Evolutionary conservation across 208 protist species (phyloP), one percentile per base, ranked within the genome.

Genomic region (Angomonas ambiguus): DNA sequence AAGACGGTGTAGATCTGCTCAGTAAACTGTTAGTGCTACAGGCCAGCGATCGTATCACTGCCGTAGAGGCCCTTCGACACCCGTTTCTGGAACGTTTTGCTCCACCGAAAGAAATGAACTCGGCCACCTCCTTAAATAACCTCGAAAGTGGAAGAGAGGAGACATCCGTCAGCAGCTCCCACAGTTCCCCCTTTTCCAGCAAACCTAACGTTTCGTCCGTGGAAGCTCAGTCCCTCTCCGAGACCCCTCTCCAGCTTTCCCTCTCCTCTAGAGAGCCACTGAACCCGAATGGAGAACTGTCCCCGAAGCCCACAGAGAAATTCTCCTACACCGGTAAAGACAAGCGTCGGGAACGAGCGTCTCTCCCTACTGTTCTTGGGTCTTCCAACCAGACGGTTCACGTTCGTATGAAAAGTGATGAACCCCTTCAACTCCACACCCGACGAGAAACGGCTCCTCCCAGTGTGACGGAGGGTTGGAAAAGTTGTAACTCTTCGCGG

Each of bases 61-160:
- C 83, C 2, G 82, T 85, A 10, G 82, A 92, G 59, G 88, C 91
- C 10, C 60, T 96, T n/a, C 51, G 42, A 18, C 88, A 96, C 64
- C 72, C 88, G 10, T 96, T 87, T 67, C 92, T 96, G 51, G 82
- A 82, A 20, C 49, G 35, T 0, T 18, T 93, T 13, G 38, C 62
- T 0, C 61, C 49, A 30, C 10, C 11, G 13, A 35, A 58, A 16
- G 34, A 18, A 2, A 4, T 38, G 16, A 33, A 31, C 31, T 32
- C 20, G 31, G 22, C 34, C 27, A 28, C 16, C 28, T 51, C 27
- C 11, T 24, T 55, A 10, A 28, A 32, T 3, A 41, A 38, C 4
- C 33, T 4, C 35, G 57, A 65, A 4, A 53, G 24, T 24, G 45
- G 24, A 53, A 13, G 45, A 24, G 45, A 53, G 45, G 45, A 53